phyloP scores from a whole-genome alignment of 2,329 filamentous ascomycete genomes.

The Aschersonia sp. region DNA sequence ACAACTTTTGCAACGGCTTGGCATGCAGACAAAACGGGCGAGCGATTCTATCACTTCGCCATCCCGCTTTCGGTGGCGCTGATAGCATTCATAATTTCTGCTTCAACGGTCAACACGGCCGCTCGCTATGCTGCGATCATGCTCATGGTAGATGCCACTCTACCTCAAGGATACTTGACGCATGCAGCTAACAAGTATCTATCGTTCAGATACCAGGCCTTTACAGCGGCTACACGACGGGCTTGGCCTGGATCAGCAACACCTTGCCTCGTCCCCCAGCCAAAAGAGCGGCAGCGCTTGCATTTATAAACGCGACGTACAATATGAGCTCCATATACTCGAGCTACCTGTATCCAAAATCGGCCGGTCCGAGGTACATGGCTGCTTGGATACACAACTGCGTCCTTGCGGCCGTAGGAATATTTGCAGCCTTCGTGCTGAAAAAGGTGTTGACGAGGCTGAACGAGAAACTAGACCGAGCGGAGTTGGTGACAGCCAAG shows the following conservation, averaged over 20 bases:
- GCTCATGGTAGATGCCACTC: constrained; percentile 37
- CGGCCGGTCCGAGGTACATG: constrained; percentile 25
- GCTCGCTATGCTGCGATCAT: constrained; percentile 59
- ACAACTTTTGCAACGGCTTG: constrained; percentile 51
- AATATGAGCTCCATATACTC: constrained; percentile 54
- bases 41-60: constrained; percentile 55
- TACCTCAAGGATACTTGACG: background rate
- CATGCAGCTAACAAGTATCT: background rate
- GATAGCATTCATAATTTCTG: constrained; percentile 52
- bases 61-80: constrained; percentile 48
- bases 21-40: constrained; percentile 57
- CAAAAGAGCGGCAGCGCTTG: constrained; percentile 55
- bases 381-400: constrained; percentile 57
- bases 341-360: constrained; percentile 49
- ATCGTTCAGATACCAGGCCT: constrained; percentile 33
- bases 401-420: constrained; percentile 46
- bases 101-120: constrained; percentile 42
- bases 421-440: constrained; percentile 47
- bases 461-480: constrained; percentile 56
- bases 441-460: constrained; percentile 47
- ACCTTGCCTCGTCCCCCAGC: constrained; percentile 62
- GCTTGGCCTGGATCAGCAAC: constrained; percentile 62
- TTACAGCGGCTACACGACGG: constrained; percentile 54
- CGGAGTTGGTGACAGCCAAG: constrained; percentile 43
- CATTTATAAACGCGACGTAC: constrained; percentile 53